Evolutionary conservation across 1,139 yeast species (phyloP), one percentile per base, ranked within the genome.

Genomic region (Candida glucosophila): DNA sequence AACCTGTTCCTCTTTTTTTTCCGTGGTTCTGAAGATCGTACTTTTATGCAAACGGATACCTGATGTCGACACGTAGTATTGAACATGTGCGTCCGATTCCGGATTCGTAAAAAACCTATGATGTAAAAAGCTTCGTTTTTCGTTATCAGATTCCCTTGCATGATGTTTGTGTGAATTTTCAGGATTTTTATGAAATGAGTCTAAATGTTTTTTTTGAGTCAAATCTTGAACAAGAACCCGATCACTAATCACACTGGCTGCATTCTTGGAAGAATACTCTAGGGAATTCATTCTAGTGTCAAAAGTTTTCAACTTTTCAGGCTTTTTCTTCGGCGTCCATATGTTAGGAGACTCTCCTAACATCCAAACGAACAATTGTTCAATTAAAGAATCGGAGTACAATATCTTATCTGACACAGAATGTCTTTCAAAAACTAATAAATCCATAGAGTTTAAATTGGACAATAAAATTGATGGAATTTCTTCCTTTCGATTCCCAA

Each of bases 51-150:
- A 43, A 14, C 95, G 54, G 2, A 83, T 66, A 1, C 95, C 95
- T 3, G 53, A 53, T n/a, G 58, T 41, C 0, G 90, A 73, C 2
- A 69, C 73, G 42, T 77, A 86, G 45, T 86, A 86, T 45, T 88
- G 96, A 8, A 72, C 49, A 42, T 77, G 80, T 0, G 94, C 63
- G 35, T 81, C 92, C 0, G 94, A 81, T 44, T 81, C 92, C 0
- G 97, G 97, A 39, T 88, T 86, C 7, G 90, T 77, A 50, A 83
- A 85, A 43, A 71, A 83, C 24, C 73, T 65, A 43, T 82, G 95
- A 28, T 74, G 71, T 36, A 78, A 77, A 0, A 95, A 94, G 5
- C 90, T 79, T n/a, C n/a, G n/a, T n/a, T n/a, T n/a, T 7, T n/a
- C 12, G 13, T 8, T 10, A 11, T 19, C 9, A n/a, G 8, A 12